Evolutionary conservation across 2,329 filamentous ascomycete genomes (phyloP).

Genomic region (Exserohilum turcica): DNA sequence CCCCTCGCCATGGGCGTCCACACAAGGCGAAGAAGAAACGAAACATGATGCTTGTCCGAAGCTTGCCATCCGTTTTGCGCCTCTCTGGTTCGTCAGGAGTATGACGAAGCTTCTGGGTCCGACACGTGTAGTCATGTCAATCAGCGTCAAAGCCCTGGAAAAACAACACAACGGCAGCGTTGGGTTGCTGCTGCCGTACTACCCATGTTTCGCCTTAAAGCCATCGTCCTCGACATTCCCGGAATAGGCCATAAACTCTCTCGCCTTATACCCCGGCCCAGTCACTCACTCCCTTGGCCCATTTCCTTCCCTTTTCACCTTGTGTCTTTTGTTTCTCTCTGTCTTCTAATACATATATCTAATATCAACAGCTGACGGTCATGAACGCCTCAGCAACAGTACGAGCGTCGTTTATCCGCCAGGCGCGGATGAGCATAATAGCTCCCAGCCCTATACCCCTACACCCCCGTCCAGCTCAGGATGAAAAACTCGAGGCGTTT

Average conservation of each 20-base stretch:
- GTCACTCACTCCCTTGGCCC: background rate
- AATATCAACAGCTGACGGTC: constrained; percentile 2
- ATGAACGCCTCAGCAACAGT: constrained; percentile 42
- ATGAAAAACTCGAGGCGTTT: constrained; percentile 27
- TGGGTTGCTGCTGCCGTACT: background rate
- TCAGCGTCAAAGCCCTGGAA: background rate
- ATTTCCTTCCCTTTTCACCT: background rate
- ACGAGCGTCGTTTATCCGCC: constrained; percentile 33
- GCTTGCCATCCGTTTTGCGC: constrained; percentile 9
- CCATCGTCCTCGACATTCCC: background rate
- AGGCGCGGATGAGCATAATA: constrained; percentile 26
- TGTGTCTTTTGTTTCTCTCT: background rate
- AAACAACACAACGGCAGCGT: constrained; percentile 3
- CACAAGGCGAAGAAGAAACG: background rate
- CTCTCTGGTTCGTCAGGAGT: constrained; percentile 6
- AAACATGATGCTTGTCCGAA: constrained; percentile 23
- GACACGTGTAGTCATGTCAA: constrained; percentile 19
- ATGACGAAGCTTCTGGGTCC: constrained; percentile 19
- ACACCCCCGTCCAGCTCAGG: constrained; percentile 20
- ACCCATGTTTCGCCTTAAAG: constrained; percentile 5
- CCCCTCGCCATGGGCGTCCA: background rate
- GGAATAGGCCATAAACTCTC: background rate
- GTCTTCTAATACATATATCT: constrained; percentile 1
- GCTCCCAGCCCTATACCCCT: constrained; percentile 4
- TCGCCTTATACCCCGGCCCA: background rate